phyloP scores from a whole-genome alignment of 2,329 filamentous ascomycete species.

The Phyllosticta citrichinensis region DNA sequence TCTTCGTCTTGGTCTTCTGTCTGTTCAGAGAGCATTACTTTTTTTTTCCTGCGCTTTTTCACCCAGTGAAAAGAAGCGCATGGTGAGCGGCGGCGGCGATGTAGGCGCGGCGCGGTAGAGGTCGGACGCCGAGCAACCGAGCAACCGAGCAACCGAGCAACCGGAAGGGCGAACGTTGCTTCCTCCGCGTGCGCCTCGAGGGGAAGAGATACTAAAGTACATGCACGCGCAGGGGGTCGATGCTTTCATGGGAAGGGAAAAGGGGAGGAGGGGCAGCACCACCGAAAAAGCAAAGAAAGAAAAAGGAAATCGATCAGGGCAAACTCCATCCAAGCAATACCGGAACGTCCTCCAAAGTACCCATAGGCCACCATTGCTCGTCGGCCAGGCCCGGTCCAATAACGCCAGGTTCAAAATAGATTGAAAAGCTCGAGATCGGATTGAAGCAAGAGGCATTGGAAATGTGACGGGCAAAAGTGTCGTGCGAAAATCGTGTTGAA shows the following conservation, averaged over 20 bases:
- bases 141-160: neutral
- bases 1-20: too few species aligned
- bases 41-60: neutral
- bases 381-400: neutral
- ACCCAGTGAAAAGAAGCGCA: neutral
- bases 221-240: slow-evolving; percentile 9
- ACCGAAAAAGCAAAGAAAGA: slow-evolving; percentile 2
- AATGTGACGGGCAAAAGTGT: neutral
- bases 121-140: neutral
- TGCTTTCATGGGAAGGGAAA: neutral
- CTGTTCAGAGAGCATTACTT: neutral
- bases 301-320: neutral
- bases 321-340: neutral
- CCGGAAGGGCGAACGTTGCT: neutral
- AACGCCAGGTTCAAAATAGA: neutral
- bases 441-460: slow-evolving; percentile 1
- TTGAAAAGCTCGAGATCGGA: neutral
- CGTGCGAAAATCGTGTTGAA: neutral
- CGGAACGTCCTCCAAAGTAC: neutral
- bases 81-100: neutral
- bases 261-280: neutral
- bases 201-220: slow-evolving; percentile 2
- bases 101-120: neutral
- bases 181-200: neutral
- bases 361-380: neutral